Evolutionary conservation across 2,329 filamentous ascomycete species (phyloP).

Genomic region (Neopestalotiopsis sp.): DNA sequence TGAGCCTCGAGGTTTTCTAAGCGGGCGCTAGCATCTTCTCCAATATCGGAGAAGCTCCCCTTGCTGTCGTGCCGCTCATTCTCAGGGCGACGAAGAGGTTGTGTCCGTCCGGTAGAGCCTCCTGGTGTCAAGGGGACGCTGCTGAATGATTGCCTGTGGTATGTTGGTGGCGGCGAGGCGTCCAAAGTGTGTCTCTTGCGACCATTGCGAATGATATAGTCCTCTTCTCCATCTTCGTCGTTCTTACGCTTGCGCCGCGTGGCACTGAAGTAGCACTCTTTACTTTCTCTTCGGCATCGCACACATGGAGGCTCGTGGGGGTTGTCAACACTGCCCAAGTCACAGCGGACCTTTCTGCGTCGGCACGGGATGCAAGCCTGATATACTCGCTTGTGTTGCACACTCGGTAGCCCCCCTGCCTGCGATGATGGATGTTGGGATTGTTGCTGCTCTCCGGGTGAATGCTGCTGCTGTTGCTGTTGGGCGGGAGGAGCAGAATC

Average conservation of each 20-base stretch:
- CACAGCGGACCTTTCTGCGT: slow-evolving; percentile 66
- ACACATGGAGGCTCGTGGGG: slow-evolving; percentile 93
- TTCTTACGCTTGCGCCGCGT: slow-evolving; percentile 91
- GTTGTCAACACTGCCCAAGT: slow-evolving; percentile 82
- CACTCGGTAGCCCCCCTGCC: slow-evolving; percentile 18
- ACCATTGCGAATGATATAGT: slow-evolving; percentile 76
- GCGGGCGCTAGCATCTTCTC: slow-evolving; percentile 64
- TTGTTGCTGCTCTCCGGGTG: slow-evolving; percentile 9
- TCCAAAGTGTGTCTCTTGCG: slow-evolving; percentile 68
- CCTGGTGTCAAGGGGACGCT: slow-evolving; percentile 69
- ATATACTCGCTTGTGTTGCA: slow-evolving; percentile 66
- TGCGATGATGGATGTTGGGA: background rate
- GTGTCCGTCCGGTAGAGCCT: slow-evolving; percentile 67
- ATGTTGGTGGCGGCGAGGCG: slow-evolving; percentile 47
- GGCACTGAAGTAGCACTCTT: slow-evolving; percentile 96
- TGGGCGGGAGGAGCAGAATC: background rate
- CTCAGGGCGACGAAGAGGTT: slow-evolving; percentile 69
- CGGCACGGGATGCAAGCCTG: slow-evolving; percentile 69
- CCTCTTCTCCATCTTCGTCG: slow-evolving; percentile 64
- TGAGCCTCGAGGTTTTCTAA: slow-evolving; percentile 70
- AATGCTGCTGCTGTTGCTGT: slow-evolving; percentile 24
- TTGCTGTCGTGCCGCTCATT: slow-evolving; percentile 42
- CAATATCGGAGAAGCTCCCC: slow-evolving; percentile 37
- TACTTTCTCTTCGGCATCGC: slow-evolving; percentile 91
- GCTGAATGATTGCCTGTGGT: slow-evolving; percentile 54